Base-by-base conservation (phyloP, 345 rosid genomes). In the Hibiscus trionum region DNA sequence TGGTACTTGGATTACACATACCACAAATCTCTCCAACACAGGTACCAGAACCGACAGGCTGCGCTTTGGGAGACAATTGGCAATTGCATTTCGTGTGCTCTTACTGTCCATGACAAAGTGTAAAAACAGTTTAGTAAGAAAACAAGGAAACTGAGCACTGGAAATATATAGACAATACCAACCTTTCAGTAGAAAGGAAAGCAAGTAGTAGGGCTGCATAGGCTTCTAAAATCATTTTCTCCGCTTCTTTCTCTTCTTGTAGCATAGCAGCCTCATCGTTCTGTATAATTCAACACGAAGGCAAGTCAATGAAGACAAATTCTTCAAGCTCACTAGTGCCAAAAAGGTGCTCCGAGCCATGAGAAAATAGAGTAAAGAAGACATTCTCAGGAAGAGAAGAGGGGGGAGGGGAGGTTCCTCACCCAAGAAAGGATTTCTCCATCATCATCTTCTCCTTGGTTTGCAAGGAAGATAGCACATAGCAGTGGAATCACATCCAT, bases 121-220 rank as follows among this genome's bases (percentile, higher is more conserved):
- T 21, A 21, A 21, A 62, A 37, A 60, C 35, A 73, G 19, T 56
- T 72, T 50, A 66, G 61, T 69, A 61, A 47, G 35, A 19, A 16
- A 64, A 21, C 21, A 27, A 61, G 27, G 24, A 35, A 17, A 21
- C 21, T 17, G 55, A 59, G 52, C 46, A 5, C n/a, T 1, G 31
- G 71, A 44, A 46, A 37, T 47, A 39, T 29, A 63, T 3, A 50
- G 44, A 33, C 27, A 21, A 47, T 14, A 17, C 70, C 9, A 76
- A 96, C 98, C 99, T 90, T 82, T 93, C 97, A 17, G 94, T 96
- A 59, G 99, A 93, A 78, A 96, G 96, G 82, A 96, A 96, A 35
- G 99, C 99, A 16, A 96, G 96, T 21, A 96, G 86, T 69, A 96
- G 79, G 61, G 99, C 98, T 17, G 99, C 77, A 75, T 96, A 96